Conservation (phyloP, 169 alveolate genomes). For the Plasmodium blacklocki region DNA sequence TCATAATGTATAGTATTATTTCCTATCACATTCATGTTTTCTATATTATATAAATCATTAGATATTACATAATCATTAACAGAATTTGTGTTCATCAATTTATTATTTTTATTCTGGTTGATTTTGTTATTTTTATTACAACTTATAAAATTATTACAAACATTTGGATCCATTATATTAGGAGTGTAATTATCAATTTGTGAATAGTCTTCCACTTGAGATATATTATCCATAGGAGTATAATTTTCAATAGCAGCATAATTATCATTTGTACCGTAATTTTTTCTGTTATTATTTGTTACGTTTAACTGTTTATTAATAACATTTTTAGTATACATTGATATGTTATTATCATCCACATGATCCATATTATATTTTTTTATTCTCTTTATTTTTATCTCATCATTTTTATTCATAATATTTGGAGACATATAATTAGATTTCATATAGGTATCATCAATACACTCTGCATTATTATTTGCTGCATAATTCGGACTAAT, state of each 20-base stretch:
- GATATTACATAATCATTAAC: neutral
- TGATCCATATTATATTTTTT: neutral
- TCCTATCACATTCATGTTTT: neutral
- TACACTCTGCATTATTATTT: neutral
- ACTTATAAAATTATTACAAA: neutral
- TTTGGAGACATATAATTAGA: constrained; percentile 3
- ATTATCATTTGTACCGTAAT: neutral
- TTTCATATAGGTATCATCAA: neutral
- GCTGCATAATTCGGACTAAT: neutral
- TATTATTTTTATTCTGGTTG: neutral
- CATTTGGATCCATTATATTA: neutral
- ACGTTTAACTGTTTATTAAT: neutral
- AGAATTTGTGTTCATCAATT: neutral
- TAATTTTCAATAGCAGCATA: neutral
- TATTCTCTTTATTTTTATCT: neutral
- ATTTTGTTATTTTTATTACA: neutral
- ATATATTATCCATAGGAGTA: too few species aligned
- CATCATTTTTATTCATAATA: neutral
- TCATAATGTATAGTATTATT: neutral
- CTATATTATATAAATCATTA: neutral
- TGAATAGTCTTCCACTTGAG: neutral
- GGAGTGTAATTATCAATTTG: neutral
- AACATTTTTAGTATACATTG: neutral
- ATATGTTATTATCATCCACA: neutral
- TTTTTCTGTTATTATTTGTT: neutral